These are phyloP conservation scores for Pterocarpus santalinus DNA, from an alignment of 306 rosid genomes.

Conservation along the genomic window DNA sequence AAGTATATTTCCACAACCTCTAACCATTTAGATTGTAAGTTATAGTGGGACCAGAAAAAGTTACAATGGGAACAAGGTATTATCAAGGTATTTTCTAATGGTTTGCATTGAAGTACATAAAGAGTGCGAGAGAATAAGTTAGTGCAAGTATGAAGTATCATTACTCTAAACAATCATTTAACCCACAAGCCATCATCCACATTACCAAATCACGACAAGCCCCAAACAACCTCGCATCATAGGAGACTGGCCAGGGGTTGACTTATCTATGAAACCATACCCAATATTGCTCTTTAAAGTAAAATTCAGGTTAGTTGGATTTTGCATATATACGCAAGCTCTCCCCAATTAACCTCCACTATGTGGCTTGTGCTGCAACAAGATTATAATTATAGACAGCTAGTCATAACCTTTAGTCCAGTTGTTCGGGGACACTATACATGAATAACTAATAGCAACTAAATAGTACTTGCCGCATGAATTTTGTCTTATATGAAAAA, in stretches of 20 bases:
- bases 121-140: too few species aligned
- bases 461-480: background rate
- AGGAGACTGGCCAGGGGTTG: background rate
- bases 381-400: background rate
- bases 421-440: background rate
- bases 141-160: too few species aligned
- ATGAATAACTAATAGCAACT: background rate
- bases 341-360: background rate
- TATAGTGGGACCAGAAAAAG: too few species aligned
- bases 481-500: background rate
- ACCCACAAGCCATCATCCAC: background rate
- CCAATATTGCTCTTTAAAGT: background rate
- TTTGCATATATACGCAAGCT: background rate
- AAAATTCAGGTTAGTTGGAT: background rate
- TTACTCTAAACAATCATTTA: too few species aligned
- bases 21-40: too few species aligned
- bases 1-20: too few species aligned
- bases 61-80: background rate
- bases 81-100: too few species aligned
- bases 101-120: too few species aligned
- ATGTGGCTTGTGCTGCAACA: background rate
- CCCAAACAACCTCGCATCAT: background rate
- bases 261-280: background rate
- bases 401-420: background rate
- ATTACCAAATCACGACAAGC: conserved; percentile 3